Percentiles rank a stretch among this genome's conserved stretches.
Evolutionary conservation across 1,284 basidiomycete genomes (phyloP).

Genomic region (Malassezia furfur): DNA sequence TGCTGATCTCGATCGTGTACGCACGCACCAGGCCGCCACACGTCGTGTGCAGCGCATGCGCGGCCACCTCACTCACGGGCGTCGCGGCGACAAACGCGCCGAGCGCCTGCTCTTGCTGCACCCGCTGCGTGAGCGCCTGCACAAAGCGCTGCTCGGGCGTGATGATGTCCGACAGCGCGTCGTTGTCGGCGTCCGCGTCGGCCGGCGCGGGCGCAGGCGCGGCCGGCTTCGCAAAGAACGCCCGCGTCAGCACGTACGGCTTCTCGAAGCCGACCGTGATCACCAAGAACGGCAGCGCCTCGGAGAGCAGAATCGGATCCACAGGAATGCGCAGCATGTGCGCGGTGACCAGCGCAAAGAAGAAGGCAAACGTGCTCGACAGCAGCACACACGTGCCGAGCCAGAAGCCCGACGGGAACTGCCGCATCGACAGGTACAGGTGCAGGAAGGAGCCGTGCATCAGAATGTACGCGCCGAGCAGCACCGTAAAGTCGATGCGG

Average conservation of each 20-base stretch:
- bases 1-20: constrained; percentile 82
- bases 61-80: constrained; percentile 72
- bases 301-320: constrained; percentile 83
- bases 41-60: constrained; percentile 67
- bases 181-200: constrained; percentile 12
- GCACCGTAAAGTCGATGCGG: constrained; percentile 87
- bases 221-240: constrained; percentile 66
- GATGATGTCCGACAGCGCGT: constrained; percentile 20
- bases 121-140: constrained; percentile 46
- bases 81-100: constrained; percentile 51
- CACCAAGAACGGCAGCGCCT: constrained; percentile 92
- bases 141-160: constrained; percentile 37
- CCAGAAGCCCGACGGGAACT: constrained; percentile 45
- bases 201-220: constrained; percentile 26
- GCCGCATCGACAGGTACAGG: constrained; percentile 47
- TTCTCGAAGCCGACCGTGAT: constrained; percentile 98
- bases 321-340: constrained; percentile 74
- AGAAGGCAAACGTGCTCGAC: constrained; percentile 75
- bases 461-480: constrained; percentile 84
- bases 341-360: constrained; percentile 75
- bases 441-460: constrained; percentile 95
- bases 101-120: constrained; percentile 38
- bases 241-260: constrained; percentile 78
- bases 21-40: constrained; percentile 80
- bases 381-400: constrained; percentile 68